Evolutionary conservation across 768 basidiomycete species (phyloP), one percentile per base, ranked within the genome.

Genomic region (Kwoniella dejecticola): DNA sequence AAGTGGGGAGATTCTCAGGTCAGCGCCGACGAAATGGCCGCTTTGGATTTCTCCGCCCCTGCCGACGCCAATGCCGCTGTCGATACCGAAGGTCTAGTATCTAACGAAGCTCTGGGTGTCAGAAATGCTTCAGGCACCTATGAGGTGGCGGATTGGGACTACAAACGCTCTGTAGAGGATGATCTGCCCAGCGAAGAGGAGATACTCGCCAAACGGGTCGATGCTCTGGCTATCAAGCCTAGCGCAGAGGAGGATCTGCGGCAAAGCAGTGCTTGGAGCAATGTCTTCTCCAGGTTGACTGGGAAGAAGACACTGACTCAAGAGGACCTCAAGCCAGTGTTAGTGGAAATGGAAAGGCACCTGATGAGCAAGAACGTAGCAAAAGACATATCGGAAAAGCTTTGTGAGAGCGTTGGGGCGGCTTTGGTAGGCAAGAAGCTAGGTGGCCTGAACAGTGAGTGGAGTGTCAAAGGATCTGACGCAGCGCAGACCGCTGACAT

Each of bases 341-440:
- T 98, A 45, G 88, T 88, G 52, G 90, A 87, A 17, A 98, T 98
- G 93, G 93, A 95, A 78, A 91, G 94, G 63, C 95, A 97, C 79
- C 82, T 99, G 45, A 97, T 97, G 93, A 87, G 89, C 81, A 98
- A 98, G 83, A 99, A 99, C 72, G 96, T 99, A 4, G 96, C 96
- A 3, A 90, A 86, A 79, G 92, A 94, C 61, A 97, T 98, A 64
- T 84, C 94, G 12, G 91, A 94, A 63, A 91, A 93, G 77, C 86
- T 99, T 11, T 95, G 93, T 71, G 92, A 95, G 75, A 86, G 89
- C 5, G 92, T 99, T n/a, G 91, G 91, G 0, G 87, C 91, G 72
- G 85, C 85, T 42, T 83, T 99, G 30, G 84, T 93, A 11, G 96
- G 96, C 5, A 91, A 90, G 80, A 93, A 90, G 78, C 85, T 94